A percentile compares a stretch with the other conserved stretches of the same genome.
Evolutionary conservation across 495 filamentous ascomycete species (phyloP).

Genomic region (Acidiella bohemica): DNA sequence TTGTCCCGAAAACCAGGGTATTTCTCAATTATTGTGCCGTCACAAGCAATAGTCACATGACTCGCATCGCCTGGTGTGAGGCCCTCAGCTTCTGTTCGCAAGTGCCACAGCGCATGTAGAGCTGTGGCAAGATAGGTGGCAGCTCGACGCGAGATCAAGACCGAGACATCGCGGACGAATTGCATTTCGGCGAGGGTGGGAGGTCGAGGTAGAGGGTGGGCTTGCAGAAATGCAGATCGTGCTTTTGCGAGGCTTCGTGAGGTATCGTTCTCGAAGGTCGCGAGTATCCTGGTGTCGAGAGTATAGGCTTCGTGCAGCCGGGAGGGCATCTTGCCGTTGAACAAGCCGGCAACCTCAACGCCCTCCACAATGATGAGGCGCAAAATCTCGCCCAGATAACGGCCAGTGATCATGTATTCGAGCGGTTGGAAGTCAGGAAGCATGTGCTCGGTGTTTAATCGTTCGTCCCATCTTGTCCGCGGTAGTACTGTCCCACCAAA

Average conservation of each 20-base stretch:
- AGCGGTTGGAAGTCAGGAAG: conserved; percentile 35
- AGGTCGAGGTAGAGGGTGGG: conserved; percentile 35
- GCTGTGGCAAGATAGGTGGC: conserved; percentile 50
- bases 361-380: conserved; percentile 40
- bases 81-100: conserved; percentile 40
- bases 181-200: conserved; percentile 40
- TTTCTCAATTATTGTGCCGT: conserved; percentile 51
- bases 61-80: conserved; percentile 19
- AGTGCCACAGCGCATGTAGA: conserved; percentile 49
- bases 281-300: conserved; percentile 47
- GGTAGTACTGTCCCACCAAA: conserved; percentile 33
- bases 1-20: conserved; percentile 42
- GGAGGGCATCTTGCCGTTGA: conserved; percentile 43
- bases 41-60: conserved; percentile 42
- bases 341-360: conserved; percentile 38
- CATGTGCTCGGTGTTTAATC: conserved; percentile 28
- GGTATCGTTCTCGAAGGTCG: conserved; percentile 44
- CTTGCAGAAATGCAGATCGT: conserved; percentile 36
- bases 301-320: conserved; percentile 41
- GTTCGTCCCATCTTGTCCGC: conserved; percentile 31
- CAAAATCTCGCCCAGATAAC: conserved; percentile 44
- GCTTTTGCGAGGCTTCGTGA: conserved; percentile 35
- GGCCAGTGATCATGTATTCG: conserved; percentile 40
- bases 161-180: conserved; percentile 40
- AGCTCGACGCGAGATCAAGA: conserved; percentile 45